Evolutionary conservation across 139 green algal genomes (phyloP).

Genomic region (Mesotaenium endlicherianum): DNA sequence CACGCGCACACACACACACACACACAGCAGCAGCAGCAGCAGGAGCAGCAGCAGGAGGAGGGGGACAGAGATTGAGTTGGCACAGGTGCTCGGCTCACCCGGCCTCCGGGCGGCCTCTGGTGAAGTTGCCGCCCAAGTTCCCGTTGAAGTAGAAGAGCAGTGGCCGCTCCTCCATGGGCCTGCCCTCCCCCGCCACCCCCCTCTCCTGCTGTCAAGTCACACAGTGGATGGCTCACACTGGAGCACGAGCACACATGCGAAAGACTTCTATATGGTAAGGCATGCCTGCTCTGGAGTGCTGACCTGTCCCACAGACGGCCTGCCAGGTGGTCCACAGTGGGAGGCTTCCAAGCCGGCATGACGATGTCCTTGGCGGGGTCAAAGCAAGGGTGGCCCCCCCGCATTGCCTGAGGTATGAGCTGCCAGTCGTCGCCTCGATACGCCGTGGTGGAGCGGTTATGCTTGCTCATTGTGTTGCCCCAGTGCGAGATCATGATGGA

Average conservation of each 20-base stretch:
- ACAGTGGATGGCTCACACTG: not conserved
- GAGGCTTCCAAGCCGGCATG: not conserved
- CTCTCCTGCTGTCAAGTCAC: not conserved
- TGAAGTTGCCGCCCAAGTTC: not conserved
- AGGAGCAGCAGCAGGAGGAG: not conserved
- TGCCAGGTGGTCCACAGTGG: slow-evolving; percentile 17
- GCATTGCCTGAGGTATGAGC: not conserved
- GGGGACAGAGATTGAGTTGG: not conserved
- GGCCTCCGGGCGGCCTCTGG: not conserved
- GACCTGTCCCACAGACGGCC: not conserved
- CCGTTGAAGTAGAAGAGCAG: slow-evolving; percentile 37
- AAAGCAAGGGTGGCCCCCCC: slow-evolving; percentile 16
- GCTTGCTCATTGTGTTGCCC: not conserved
- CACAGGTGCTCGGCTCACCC: too few relatives aligned
- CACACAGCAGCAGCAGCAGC: not conserved
- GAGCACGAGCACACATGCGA: not conserved
- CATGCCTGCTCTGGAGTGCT: not conserved
- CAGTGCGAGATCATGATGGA: slow-evolving; percentile 25
- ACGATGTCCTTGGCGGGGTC: slow-evolving; percentile 29
- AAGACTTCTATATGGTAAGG: not conserved
- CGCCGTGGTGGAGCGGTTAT: not conserved
- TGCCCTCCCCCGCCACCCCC: not conserved
- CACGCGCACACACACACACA: not conserved
- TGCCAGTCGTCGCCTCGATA: slow-evolving; percentile 1
- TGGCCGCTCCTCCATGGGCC: slow-evolving; percentile 4